A percentile compares a stretch with the other conserved stretches of the same genome.
Conservation (phyloP, 257 asterid species). For the Solanum virginianum region DNA sequence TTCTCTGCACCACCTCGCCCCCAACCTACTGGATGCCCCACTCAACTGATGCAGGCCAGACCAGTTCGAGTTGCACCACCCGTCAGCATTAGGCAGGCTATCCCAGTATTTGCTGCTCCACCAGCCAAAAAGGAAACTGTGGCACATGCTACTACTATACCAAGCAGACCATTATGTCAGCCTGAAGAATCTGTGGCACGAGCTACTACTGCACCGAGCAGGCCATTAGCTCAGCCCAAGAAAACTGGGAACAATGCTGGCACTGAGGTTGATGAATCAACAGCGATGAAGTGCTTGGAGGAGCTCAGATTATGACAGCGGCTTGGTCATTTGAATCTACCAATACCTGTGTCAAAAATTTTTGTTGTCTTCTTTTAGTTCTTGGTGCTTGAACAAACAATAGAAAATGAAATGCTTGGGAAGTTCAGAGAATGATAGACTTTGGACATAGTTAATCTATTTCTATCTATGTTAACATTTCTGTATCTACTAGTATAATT, state of each 20-base stretch:
- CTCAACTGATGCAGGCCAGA: conserved; percentile 27
- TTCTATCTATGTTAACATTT: background rate
- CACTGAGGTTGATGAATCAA: conserved; percentile 36
- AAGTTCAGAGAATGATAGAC: background rate
- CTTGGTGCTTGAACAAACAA: background rate
- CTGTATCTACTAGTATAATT: background rate
- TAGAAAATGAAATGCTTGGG: background rate
- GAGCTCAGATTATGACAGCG: conserved; percentile 50
- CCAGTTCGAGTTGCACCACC: conserved; percentile 38
- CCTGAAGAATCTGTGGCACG: conserved; percentile 12
- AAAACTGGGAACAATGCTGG: conserved; percentile 7
- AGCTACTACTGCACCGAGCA: conserved; percentile 2
- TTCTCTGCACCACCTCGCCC: conserved; percentile 60
- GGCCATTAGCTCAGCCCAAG: conserved; percentile 9
- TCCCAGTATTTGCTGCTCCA: conserved; percentile 48
- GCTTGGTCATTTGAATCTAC: background rate
- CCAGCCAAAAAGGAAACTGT: conserved; percentile 6
- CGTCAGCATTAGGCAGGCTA: conserved; percentile 40
- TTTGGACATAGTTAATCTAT: background rate
- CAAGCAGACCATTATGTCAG: conserved; percentile 9
- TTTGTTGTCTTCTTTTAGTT: background rate
- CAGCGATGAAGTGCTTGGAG: conserved; percentile 59
- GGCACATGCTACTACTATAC: background rate
- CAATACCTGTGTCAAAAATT: background rate
- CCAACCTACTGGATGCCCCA: conserved; percentile 10